Base-by-base conservation (phyloP, 371 early-diverging fungal species). In the Apophysomyces sp. region DNA sequence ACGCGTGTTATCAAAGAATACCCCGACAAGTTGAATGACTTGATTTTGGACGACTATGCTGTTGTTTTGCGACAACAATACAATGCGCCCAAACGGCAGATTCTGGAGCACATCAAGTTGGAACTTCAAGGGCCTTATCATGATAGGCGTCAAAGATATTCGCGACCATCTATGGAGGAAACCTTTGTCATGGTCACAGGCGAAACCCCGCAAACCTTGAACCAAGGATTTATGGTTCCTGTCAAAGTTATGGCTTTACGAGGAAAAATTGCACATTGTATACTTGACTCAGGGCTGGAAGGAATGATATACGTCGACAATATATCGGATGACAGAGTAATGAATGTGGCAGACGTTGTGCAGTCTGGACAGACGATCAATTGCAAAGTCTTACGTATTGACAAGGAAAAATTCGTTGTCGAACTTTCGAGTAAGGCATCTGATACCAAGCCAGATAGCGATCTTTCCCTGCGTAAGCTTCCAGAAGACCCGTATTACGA, bases 31-130 rank as follows among this genome's bases (percentile, higher is more conserved):
- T 79, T 97, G 30, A 91, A 95, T 60, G 91, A 92, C 55, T 84
- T 98, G 52, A 82, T 92, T 64, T 73, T 98, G 60, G 95, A 92
- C 26, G 96, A 94, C 54, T 98, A 95, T 72, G 97, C 95, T 0
- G 82, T 86, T 34, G 92, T 93, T 60, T 79, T 98, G 13, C 88
- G 89, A 57, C 71, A 83, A 21, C 82, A 88, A 32, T 87, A 86
- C 62, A 76, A 89, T 59, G 85, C 86, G 52, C 89, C 89, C 44
- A 96, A 96, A 76, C 81, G 87, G 32, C 86, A 90, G 66, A 85
- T 86, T 6, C 85, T 98, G 21, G 82, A 89, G 60, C 89, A 89
- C 39, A 97, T 97, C 80, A 92, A 91, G 73, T 74, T 85, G 15
- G 98, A 98, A 78, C 64, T 97, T 29, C 90, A 93, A 71, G 73